Evolutionary conservation across 2,329 filamentous ascomycete genomes (phyloP), one percentile per base, ranked within the genome.

Genomic region (Xylaria sp.): DNA sequence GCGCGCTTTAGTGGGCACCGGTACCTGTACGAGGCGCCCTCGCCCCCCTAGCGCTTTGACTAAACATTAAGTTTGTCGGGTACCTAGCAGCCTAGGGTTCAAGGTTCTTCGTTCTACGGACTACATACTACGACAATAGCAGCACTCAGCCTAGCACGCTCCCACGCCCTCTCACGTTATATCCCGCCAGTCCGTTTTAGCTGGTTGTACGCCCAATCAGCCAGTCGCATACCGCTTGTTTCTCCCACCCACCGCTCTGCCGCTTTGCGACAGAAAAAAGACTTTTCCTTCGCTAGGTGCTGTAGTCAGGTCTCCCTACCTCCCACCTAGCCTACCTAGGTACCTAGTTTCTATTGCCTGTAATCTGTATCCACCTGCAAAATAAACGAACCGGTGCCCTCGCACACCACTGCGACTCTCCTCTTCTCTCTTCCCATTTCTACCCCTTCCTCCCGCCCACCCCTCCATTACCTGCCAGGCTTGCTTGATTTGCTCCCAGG

Each of bases 221-320:
- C 52, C 55, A 59, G 57, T 57, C 42, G 16, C 58, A 60, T 60
- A 60, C 55, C 58, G 58, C 55, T 44, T 54, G 40, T 58, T 56
- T 47, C 5, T 5, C 24, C 19, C 39, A 50, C 37, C 52, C 52
- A 50, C 51, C 50, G 48, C 48, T 47, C 42, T 43, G 44, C 48
- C 48, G 54, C 57, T 51, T 55, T 60, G 54, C 50, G 57, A 60
- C 54, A 13, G 11, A 34, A 34, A 34, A 34, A 34, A 34, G 9
- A 3, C 4, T 34, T 34, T 34, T 34, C 4, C 29, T 34, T 34
- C 16, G 42, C 52, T 47, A 44, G 45, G 48, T 48, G 48, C 47
- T 51, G 44, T 49, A 51, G 43, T 29, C 34, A 44, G 41, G n/a
- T 43, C 42, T 11, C 24, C 24, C 11, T 6, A 26, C 24, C n/a